Conservation (phyloP, 148 eudicot species). For the Persicaria tinctoria region DNA sequence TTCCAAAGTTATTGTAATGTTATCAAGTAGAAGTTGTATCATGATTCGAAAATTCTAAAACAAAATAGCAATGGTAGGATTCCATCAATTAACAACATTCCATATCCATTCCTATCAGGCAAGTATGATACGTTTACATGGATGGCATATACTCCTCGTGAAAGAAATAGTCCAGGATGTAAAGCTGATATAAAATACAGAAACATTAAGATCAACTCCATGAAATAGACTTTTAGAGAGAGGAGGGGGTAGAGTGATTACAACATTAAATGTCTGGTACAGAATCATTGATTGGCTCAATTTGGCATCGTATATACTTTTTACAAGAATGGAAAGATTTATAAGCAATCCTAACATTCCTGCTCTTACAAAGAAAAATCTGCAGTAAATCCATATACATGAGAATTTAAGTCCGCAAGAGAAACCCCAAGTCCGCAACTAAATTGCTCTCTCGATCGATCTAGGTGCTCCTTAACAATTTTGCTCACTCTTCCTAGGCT, state of each 20-base stretch:
- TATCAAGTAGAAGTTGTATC: no score
- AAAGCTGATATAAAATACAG: conserved; percentile 46
- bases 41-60: neutral
- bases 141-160: conserved; percentile 98
- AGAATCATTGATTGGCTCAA: conserved; percentile 79
- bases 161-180: conserved; percentile 84
- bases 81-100: neutral
- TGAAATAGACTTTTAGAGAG: neutral
- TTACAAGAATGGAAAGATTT: conserved; percentile 81
- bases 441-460: no score
- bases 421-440: no score
- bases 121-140: conserved; percentile 53
- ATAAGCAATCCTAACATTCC: conserved; percentile 97
- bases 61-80: neutral
- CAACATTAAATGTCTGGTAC: conserved; percentile 81
- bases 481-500: no score
- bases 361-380: conserved; percentile 98
- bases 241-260: conserved; percentile 24
- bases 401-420: neutral
- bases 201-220: conserved; percentile 12
- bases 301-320: conserved; percentile 53
- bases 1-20: neutral
- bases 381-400: conserved; percentile 23
- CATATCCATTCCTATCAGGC: neutral
- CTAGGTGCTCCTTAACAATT: no score